These are phyloP conservation scores for Blastocystis sp. DNA, from an alignment of 352 stramenopile species.

Conservation along the genomic window DNA sequence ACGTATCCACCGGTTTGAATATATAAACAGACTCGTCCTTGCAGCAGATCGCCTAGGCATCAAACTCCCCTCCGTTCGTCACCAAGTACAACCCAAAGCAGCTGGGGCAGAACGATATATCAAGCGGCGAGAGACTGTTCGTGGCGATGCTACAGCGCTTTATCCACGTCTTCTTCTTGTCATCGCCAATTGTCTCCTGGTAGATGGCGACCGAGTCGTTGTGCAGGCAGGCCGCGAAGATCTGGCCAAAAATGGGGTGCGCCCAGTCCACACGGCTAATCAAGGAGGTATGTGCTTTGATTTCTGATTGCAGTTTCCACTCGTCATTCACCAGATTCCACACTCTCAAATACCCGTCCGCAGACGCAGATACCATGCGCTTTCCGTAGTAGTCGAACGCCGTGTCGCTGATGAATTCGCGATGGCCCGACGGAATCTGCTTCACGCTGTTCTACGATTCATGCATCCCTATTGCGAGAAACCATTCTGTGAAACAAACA, in stretches of 20 bases:
- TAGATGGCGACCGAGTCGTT: conserved; percentile 32
- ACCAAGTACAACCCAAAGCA: conserved; percentile 23
- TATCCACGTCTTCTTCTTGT: conserved; percentile 36
- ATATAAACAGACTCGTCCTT: conserved; percentile 54
- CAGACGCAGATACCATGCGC: conserved; percentile 30
- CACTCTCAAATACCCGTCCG: conserved; percentile 20
- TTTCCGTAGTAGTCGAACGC: conserved; percentile 70
- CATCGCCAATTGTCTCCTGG: conserved; percentile 12
- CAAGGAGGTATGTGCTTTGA: conserved; percentile 55
- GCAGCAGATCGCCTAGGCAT: conserved; percentile 20
- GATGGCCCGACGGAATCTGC: conserved; percentile 37
- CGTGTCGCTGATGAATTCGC: conserved; percentile 60
- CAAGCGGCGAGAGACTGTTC: conserved; percentile 5
- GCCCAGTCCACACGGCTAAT: conserved; percentile 64
- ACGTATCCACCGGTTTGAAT: conserved; percentile 15
- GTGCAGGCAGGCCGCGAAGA: conserved; percentile 56
- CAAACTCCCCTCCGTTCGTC: not conserved
- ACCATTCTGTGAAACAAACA: not conserved
- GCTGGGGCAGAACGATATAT: conserved; percentile 67
- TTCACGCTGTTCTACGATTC: not conserved
- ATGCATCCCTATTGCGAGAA: not conserved
- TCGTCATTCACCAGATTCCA: conserved; percentile 42
- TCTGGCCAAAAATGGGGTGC: conserved; percentile 33
- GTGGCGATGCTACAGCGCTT: not conserved
- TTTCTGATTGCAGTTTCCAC: conserved; percentile 21